Base-by-base conservation (phyloP, 768 basidiomycete genomes). In the Amanita brunnescens region DNA sequence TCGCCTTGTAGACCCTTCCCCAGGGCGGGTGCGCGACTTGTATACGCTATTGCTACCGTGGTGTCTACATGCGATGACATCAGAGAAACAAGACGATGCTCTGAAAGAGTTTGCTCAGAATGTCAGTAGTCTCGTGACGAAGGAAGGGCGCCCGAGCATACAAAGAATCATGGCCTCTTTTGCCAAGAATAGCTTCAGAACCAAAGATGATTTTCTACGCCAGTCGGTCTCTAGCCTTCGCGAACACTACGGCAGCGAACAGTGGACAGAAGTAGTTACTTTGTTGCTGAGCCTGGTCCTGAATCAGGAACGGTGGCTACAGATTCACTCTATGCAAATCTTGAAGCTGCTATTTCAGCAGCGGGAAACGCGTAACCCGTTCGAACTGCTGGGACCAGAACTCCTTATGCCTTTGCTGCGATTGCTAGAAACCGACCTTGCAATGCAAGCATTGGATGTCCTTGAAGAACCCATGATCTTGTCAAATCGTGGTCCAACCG, bases 131-230 rank as follows among this genome's bases (percentile, higher is more conserved):
- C 73, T 96, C 14, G 93, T 94, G 2, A 79, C 80, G 35, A 64
- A 70, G 43, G 86, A 91, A 57, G 83, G 81, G 23, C 77, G 83
- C 24, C 75, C 79, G n/a, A 87, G 85, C 59, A 88, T 96, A 58
- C 76, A 81, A 48, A 84, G 88, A 43, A 87, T 97, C 60, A 88
- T 95, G 85, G 83, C 75, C 3, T 92, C 90, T 2, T 94, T 94
- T 58, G 80, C 87, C 50, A 90, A 90, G 65, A 73, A 76, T 18
- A 85, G 88, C 46, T 96, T 97, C 74, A 76, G 93, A 43, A 91
- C 91, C 1, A 85, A 85, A 60, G 93, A 97, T 47, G 93, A 96
- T 67, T 95, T 95, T 69, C 76, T 95, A 53, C 82, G 91, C 4
- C 91, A 96, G 62, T 91, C 90, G 0, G 83, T 91, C 18, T 74